Conservation (phyloP, 768 basidiomycete species). For the Leccinum aurantiacum region DNA sequence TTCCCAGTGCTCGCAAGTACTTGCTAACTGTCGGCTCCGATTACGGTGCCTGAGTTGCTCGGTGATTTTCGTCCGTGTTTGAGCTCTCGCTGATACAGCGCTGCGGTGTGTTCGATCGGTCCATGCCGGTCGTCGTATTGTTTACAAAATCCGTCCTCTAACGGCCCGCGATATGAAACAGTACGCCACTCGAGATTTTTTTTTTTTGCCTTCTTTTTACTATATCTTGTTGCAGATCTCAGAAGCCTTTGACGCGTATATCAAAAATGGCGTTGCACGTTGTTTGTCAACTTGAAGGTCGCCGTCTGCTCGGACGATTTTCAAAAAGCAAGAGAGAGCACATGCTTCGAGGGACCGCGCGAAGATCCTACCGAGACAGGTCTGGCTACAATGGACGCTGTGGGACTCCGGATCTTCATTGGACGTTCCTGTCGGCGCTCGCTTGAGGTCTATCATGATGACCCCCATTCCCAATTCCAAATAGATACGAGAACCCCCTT, state of each 20-base stretch:
- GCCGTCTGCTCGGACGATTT: not conserved
- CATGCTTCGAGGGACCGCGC: not conserved
- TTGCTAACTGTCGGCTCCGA: not conserved
- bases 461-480: not conserved
- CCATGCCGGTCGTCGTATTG: not conserved
- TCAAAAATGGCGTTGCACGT: not conserved
- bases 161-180: not conserved
- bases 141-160: not conserved
- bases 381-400: not conserved
- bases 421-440: not conserved
- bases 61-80: not conserved
- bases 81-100: not conserved
- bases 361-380: not conserved
- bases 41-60: not conserved
- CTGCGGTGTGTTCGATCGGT: not conserved
- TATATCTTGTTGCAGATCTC: not conserved
- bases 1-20: not conserved
- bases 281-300: not conserved
- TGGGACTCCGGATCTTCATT: not conserved
- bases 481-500: not conserved
- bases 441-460: not conserved
- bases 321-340: not conserved
- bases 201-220: not conserved
- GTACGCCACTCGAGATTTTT: not conserved
- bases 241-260: not conserved